These are phyloP conservation scores for Lithocarpus polystachyus DNA, from an alignment of 306 rosid genomes.

Conservation along the genomic window DNA sequence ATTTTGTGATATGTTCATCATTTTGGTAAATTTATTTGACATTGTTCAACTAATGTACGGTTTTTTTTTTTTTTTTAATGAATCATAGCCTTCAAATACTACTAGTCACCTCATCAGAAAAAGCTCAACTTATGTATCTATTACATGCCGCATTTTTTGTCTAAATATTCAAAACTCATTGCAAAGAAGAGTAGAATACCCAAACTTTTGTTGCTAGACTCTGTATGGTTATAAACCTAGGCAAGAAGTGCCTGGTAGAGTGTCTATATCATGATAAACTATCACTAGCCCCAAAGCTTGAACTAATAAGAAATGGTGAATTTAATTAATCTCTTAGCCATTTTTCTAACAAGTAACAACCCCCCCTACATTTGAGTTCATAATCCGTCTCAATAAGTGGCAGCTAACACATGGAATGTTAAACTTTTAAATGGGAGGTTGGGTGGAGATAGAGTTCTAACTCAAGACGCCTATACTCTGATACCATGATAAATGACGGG, in stretches of 20 bases:
- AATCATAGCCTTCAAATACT: background rate
- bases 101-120: background rate
- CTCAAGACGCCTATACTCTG: no score
- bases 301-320: no score
- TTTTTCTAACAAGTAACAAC: no score
- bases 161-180: background rate
- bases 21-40: background rate
- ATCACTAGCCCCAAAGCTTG: no score
- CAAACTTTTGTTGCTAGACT: background rate
- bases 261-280: background rate
- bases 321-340: no score
- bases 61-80: background rate
- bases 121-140: background rate
- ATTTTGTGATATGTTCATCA: background rate
- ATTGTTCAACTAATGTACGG: background rate
- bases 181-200: background rate
- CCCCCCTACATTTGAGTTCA: no score
- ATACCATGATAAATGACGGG: no score
- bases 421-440: no score
- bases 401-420: no score
- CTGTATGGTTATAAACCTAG: background rate
- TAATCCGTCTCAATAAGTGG: no score
- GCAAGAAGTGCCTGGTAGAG: background rate
- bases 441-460: no score
- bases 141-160: background rate